Base-by-base conservation (phyloP, 306 rosid genomes). In the Begonia peltatifolia region DNA sequence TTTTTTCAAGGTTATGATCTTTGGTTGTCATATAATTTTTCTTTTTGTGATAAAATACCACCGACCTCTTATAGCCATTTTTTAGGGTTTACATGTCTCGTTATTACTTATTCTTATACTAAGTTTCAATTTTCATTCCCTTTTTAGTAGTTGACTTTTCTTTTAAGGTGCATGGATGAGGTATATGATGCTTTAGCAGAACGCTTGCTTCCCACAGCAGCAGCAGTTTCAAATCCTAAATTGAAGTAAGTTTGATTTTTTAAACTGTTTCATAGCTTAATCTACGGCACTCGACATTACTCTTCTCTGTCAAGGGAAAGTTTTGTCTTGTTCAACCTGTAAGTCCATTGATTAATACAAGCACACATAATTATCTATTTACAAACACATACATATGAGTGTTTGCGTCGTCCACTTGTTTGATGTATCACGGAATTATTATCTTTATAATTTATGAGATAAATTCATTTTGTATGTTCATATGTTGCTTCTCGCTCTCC, bases 131-230 rank as follows among this genome's bases (percentile, higher is more conserved):
- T 22, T 44, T 14, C 47, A 47, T 58, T 55, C 25, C 38, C 38
- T 30, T 30, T 30, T 30, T 5, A 30, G 38, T 30, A 30, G 8
- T 30, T 30, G 38, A 47, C 30, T 60, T 64, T 42, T 76, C 50
- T 51, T 48, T 57, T 46, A 57, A 85, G 92, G 62, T 60, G 58
- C 54, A 82, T 86, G 15, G 80, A 79, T 20, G 94, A 83, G 47
- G 59, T 90, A 63, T 85, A 80, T 55, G 92, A 82, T 73, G 69
- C 80, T 64, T 71, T 90, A 78, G 97, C 79, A 36, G 46, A 50
- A 54, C 79, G 80, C 49, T 76, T 90, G 65, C 73, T 78, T 62
- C 75, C 77, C 59, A 63, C 56, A 4, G 82, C 71, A 2, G 70
- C 73, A 12, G 68, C 59, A 12, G 53, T 65, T 20, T 69, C 84